Conservation (phyloP, 2,329 filamentous ascomycete species). For the Madurella fahalii region DNA sequence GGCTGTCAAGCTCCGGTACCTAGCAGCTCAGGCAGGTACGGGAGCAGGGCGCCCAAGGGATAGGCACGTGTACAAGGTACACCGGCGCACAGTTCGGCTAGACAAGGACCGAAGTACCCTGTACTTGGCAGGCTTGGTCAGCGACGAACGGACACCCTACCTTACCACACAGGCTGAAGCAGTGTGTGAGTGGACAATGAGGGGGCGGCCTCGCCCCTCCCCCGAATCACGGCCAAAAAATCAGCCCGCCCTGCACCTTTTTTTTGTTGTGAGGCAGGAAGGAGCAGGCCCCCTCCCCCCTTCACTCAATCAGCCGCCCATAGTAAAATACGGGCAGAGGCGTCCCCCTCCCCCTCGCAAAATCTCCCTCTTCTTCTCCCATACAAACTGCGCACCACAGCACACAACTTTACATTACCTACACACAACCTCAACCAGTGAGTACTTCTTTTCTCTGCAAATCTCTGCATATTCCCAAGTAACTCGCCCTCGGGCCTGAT, state of each 20-base stretch:
- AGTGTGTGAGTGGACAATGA: slow-evolving; percentile 7
- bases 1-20: no score
- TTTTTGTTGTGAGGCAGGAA: slow-evolving; percentile 28
- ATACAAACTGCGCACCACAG: slow-evolving; percentile 54
- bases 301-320: slow-evolving; percentile 57
- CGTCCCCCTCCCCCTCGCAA: slow-evolving; percentile 52
- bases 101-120: slow-evolving; percentile 16
- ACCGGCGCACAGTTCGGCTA: slow-evolving; percentile 8
- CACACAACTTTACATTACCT: slow-evolving; percentile 34
- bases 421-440: slow-evolving; percentile 40
- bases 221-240: slow-evolving; percentile 29
- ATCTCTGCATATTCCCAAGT: slow-evolving; percentile 40
- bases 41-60: neutral
- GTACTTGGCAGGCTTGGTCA: slow-evolving; percentile 13
- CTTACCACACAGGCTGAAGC: neutral
- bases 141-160: neutral
- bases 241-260: slow-evolving; percentile 27
- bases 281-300: slow-evolving; percentile 33
- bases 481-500: slow-evolving; percentile 26
- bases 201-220: slow-evolving; percentile 18
- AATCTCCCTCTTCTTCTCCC: slow-evolving; percentile 51
- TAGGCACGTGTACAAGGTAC: slow-evolving; percentile 17
- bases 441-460: slow-evolving; percentile 47
- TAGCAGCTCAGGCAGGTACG: no score
- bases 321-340: slow-evolving; percentile 61